Evolutionary conservation across 257 asterid species (phyloP), one percentile per base, ranked within the genome.

Genomic region (Lycium barbarum): DNA sequence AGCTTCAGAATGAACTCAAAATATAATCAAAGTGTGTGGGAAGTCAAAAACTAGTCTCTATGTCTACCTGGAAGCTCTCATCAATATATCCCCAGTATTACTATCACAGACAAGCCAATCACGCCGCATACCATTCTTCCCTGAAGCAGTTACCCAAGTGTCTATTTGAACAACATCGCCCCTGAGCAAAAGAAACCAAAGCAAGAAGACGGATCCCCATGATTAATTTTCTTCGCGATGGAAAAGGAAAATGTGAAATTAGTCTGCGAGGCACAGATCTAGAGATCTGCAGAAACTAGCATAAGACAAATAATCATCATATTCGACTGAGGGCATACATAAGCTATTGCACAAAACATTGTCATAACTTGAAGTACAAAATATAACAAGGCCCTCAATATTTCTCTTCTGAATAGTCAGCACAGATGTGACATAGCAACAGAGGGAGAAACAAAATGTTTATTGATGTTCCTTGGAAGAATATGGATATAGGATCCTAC

Each of bases 81-180:
- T 92, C 88, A 97, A 87, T 82, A 91, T 78, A 53, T 94, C 98
- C 53, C 98, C 98, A 7, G 98, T 94, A 76, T 66, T 86, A 89
- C 93, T 80, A 89, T 97, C 98, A 35, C 96, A 97, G 70, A 95
- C 85, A 85, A 95, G 92, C 98, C 98, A 97, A 88, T 97, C 98
- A 76, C 98, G 93, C 40, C 98, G 98, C 99, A 97, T 94, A 35
- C 98, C 98, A 90, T 97, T 95, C 89, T 97, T 97, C 81, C 99
- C 99, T 8, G 98, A 94, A 83, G 97, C 98, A 78, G 96, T 96
- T 55, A 97, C 97, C 97, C 97, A 97, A 12, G 98, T 95, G 89
- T 97, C 98, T 51, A 97, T 95, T 88, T 95, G 98, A 88, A 95
- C 97, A 87, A 92, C 96, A 90, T 97, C 98, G 73, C 98, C 98